A percentile compares a stretch with the other conserved stretches of the same genome.
phyloP scores from a whole-genome alignment of 345 rosid genomes.

The Anastatica hierochuntica region DNA sequence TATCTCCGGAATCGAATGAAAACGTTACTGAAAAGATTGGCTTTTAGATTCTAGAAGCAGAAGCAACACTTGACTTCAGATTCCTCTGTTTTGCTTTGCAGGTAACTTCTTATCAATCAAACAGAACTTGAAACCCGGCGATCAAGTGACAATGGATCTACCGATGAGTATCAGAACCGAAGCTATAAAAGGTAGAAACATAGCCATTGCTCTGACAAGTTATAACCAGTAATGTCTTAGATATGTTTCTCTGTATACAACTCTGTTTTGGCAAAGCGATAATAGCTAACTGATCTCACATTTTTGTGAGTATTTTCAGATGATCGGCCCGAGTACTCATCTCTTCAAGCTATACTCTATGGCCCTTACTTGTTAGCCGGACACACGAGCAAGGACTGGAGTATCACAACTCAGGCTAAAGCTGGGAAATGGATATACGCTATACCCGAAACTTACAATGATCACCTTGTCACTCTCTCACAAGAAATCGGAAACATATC shows the following conservation, averaged over 20 bases:
- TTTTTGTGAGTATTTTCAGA: slow-evolving; percentile 37
- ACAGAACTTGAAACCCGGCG: slow-evolving; percentile 43
- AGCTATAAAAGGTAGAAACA: slow-evolving; percentile 75
- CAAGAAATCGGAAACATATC: slow-evolving; percentile 39
- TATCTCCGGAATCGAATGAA: too few relatives aligned
- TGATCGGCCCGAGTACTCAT: slow-evolving; percentile 58
- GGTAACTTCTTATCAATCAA: slow-evolving; percentile 52
- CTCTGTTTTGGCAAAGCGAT: too few relatives aligned
- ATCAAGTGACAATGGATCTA: slow-evolving; percentile 49
- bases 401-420: slow-evolving; percentile 37
- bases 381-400: slow-evolving; percentile 57
- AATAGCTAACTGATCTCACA: too few relatives aligned
- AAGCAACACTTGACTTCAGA: too few relatives aligned
- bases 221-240: too few relatives aligned
- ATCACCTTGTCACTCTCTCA: slow-evolving; percentile 47
- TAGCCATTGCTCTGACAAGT: too few relatives aligned
- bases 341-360: slow-evolving; percentile 73
- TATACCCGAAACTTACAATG: slow-evolving; percentile 41
- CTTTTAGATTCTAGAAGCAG: too few relatives aligned
- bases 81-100: slow-evolving; percentile 27
- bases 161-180: slow-evolving; percentile 56
- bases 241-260: too few relatives aligned
- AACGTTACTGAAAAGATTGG: too few relatives aligned
- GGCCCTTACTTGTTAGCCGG: slow-evolving; percentile 87
- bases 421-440: slow-evolving; percentile 49